Conservation (phyloP, 306 rosid genomes). For the Cicer cuneatum region DNA sequence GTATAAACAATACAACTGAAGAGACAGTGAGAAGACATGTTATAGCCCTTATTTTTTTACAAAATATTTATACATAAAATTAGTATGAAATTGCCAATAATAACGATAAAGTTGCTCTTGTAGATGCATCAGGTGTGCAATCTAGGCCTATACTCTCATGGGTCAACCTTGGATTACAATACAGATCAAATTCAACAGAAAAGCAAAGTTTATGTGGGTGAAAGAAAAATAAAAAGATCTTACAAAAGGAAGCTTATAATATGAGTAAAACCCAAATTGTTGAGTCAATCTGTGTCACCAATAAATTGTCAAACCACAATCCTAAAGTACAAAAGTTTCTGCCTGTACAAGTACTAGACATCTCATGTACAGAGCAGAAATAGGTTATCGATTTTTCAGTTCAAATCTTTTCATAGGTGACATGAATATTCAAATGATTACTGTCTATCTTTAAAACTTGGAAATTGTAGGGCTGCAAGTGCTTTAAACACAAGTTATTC, state of each 20-base stretch:
- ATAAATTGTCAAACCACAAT: slow-evolving; percentile 27
- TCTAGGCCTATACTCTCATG: not conserved
- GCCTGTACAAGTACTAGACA: not conserved
- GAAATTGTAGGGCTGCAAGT: not conserved
- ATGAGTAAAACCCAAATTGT: slow-evolving; percentile 9
- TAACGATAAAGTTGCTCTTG: slow-evolving; percentile 32
- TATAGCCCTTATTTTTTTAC: not conserved
- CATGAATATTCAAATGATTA: slow-evolving; percentile 20
- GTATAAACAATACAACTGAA: slow-evolving; percentile 8
- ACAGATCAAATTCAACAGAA: slow-evolving; percentile 12
- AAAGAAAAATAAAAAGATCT: slow-evolving; percentile 12
- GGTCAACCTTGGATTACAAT: slow-evolving; percentile 26
- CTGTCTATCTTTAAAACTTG: not conserved
- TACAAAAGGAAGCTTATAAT: slow-evolving; percentile 19
- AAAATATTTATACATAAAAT: not conserved
- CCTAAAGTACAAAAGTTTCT: slow-evolving; percentile 14
- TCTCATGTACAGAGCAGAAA: slow-evolving; percentile 12
- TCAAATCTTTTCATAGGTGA: slow-evolving; percentile 15
- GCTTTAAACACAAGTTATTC: slow-evolving; percentile 28
- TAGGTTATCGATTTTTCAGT: not conserved
- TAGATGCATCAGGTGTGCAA: slow-evolving; percentile 30
- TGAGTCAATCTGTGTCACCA: slow-evolving; percentile 10
- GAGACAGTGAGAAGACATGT: slow-evolving; percentile 12
- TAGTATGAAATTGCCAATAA: slow-evolving; percentile 8
- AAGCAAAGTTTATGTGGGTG: slow-evolving; percentile 11